Base-by-base conservation (phyloP, 805 yeast genomes). In the Candida incommunis region DNA sequence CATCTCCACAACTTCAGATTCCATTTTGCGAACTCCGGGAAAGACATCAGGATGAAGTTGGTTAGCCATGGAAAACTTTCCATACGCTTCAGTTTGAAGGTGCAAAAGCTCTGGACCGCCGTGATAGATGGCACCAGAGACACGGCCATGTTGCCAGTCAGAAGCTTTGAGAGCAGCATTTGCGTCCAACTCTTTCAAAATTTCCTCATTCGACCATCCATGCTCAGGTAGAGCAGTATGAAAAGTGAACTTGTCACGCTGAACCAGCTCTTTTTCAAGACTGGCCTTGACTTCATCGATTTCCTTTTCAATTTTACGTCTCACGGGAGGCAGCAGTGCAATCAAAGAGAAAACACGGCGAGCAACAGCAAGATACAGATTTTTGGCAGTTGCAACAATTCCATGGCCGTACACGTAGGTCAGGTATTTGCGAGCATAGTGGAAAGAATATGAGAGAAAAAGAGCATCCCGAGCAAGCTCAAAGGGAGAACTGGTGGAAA, bases 31-130 rank as follows among this genome's bases (percentile, higher is more conserved):
- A 4, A 90, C 83, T 3, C 94, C 97, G 0, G 97, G 98, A 58
- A 90, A 90, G 2, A 87, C 92, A 63, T 90, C 97, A 0, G 98
- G 98, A 60, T 90, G 98, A 43, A 90, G 68, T 64, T 92, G 98
- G 64, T 92, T 90, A 2, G 96, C 86, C 22, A 88, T 87, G 3
- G 92, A 76, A 61, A 75, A 88, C 56, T 73, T 72, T 44, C 76
- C 73, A 60, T 76, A 88, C 0, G 95, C 92, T 45, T 72, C 63
- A 5, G 92, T 66, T 63, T 92, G 97, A 29, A 92, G 66, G 31
- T 71, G 66, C 31, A 82, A 69, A 45, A 90, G 63, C 25, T 82
- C 84, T n/a, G 71, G 67, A 13, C 96, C 96, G 24, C 97, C 96
- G 55, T 92, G 97, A 56, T 90, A 90, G 9, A 90, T 96, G 0